A percentile compares a stretch with the other conserved stretches of the same genome.
These are phyloP conservation scores for Eucalyptus regnans DNA, from an alignment of 345 rosid species.

Conservation along the genomic window DNA sequence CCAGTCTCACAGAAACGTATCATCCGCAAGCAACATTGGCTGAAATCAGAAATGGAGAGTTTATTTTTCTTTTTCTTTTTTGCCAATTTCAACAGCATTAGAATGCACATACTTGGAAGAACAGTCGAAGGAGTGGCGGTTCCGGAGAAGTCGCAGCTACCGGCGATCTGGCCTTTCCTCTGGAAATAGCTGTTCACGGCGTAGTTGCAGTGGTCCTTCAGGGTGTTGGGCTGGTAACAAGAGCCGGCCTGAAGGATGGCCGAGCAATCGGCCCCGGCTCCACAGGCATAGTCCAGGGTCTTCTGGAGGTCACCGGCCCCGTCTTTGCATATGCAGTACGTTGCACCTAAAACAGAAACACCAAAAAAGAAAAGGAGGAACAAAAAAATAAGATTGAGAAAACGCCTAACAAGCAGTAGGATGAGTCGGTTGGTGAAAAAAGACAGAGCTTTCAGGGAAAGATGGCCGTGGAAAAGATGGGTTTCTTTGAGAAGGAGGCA, in stretches of 20 bases:
- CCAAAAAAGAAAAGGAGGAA: neutral
- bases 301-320: constrained; percentile 57
- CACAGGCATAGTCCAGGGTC: constrained; percentile 75
- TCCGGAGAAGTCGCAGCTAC: constrained; percentile 68
- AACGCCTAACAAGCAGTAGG: neutral
- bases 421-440: neutral
- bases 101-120: constrained; percentile 27
- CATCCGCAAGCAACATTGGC: neutral
- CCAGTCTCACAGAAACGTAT: neutral
- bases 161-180: constrained; percentile 37
- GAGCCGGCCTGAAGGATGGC: constrained; percentile 45
- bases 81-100: neutral
- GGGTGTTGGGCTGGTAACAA: constrained; percentile 73
- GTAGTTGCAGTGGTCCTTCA: constrained; percentile 80
- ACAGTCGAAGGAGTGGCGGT: constrained; percentile 33
- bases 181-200: constrained; percentile 88
- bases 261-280: constrained; percentile 63
- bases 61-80: neutral
- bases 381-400: neutral
- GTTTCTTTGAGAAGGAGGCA: neutral
- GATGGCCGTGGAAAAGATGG: neutral
- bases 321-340: constrained; percentile 66
- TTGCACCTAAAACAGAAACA: constrained; percentile 23
- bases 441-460: neutral
- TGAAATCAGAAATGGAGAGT: neutral